Evolutionary conservation across 2,329 filamentous ascomycete species (phyloP).

Genomic region (Trichoderma breve): DNA sequence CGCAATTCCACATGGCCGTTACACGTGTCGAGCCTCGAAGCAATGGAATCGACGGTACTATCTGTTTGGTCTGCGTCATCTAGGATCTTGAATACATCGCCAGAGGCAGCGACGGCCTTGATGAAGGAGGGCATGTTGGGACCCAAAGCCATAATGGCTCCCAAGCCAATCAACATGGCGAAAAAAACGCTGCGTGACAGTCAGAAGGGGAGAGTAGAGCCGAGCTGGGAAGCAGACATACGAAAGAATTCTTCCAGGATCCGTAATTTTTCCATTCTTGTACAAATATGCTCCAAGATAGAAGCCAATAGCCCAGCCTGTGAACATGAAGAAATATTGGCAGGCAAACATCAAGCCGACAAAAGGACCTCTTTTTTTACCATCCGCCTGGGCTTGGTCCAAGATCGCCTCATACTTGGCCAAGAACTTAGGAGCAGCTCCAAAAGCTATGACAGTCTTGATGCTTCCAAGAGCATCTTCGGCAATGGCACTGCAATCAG

Average conservation of each 20-base stretch:
- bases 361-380: not conserved
- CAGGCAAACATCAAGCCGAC: not conserved
- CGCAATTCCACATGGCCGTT: slow-evolving; percentile 41
- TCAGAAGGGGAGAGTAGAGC: not conserved
- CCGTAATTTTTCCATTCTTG: not conserved
- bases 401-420: not conserved
- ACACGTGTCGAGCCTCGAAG: slow-evolving; percentile 27
- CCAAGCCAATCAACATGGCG: slow-evolving; percentile 20
- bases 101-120: slow-evolving; percentile 36
- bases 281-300: not conserved
- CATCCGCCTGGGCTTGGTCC: not conserved
- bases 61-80: slow-evolving; percentile 29
- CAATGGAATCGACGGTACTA: slow-evolving; percentile 29
- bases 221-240: not conserved
- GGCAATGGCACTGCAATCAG: not conserved
- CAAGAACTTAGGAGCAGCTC: not conserved
- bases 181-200: slow-evolving; percentile 4
- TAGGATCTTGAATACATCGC: slow-evolving; percentile 37
- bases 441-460: not conserved
- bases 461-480: not conserved
- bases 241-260: not conserved
- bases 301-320: not conserved
- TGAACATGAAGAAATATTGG: not conserved
- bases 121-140: slow-evolving; percentile 31
- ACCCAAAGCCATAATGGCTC: slow-evolving; percentile 18